Conservation (phyloP, 805 yeast species). For the Yarrowia sp. region DNA sequence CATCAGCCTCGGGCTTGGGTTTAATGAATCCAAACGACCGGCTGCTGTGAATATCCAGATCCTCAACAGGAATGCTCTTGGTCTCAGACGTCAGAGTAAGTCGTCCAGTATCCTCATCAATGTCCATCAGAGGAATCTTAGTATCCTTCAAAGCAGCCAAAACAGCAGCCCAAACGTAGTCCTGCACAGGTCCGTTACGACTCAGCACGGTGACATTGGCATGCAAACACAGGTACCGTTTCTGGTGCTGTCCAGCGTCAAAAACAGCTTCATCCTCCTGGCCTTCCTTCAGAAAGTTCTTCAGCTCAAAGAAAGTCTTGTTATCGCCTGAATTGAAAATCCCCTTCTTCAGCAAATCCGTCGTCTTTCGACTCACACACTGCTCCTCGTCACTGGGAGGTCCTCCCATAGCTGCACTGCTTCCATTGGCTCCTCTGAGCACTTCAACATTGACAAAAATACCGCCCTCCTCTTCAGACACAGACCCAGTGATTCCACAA, state of each 20-base stretch:
- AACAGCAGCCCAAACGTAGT: conserved; percentile 68
- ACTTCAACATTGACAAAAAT: conserved; percentile 34
- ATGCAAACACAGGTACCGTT: conserved; percentile 54
- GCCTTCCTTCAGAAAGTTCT: conserved; percentile 32
- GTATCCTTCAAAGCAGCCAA: conserved; percentile 59
- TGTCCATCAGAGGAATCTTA: conserved; percentile 63
- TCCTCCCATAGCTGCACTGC: conserved; percentile 27
- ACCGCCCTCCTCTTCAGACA: conserved; percentile 30
- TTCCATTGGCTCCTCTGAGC: conserved; percentile 40
- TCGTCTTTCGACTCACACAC: conserved; percentile 49
- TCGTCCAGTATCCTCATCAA: conserved; percentile 50
- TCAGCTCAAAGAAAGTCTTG: conserved; percentile 36
- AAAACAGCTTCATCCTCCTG: conserved; percentile 41
- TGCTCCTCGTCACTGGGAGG: conserved; percentile 36
- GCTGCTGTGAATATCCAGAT: conserved; percentile 1
- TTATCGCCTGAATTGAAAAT: conserved; percentile 49
- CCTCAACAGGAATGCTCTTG: conserved; percentile 6
- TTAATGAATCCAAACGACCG: conserved; percentile 19
- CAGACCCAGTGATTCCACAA: conserved; percentile 42
- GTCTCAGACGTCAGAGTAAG: not conserved
- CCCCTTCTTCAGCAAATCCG: conserved; percentile 59
- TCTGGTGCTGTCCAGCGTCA: conserved; percentile 19
- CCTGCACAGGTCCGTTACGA: conserved; percentile 78
- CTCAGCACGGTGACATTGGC: conserved; percentile 76
- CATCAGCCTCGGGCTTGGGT: conserved; percentile 19